Percentiles rank a stretch among this genome's conserved stretches.
These are phyloP conservation scores for Drechslera avenae DNA, from an alignment of 2,329 filamentous ascomycete genomes.

Conservation along the genomic window DNA sequence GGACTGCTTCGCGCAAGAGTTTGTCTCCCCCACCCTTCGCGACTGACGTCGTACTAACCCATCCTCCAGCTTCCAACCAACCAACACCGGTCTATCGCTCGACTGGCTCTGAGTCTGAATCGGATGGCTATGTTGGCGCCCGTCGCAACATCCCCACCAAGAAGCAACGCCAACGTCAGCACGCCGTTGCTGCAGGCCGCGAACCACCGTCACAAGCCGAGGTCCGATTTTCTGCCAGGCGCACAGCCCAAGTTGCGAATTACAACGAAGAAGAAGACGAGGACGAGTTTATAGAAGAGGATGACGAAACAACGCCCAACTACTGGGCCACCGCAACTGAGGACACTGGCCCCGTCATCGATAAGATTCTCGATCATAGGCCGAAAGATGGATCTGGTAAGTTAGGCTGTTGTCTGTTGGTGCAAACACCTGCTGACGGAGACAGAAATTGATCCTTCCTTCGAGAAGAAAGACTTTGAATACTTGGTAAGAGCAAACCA, in stretches of 20 bases:
- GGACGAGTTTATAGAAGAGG: conserved; percentile 62
- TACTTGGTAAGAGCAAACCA: conserved; percentile 61
- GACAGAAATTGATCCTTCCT: conserved; percentile 43
- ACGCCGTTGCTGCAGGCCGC: conserved; percentile 65
- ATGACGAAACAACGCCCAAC: conserved; percentile 68
- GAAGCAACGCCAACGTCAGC: conserved; percentile 74
- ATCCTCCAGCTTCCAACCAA: conserved; percentile 59
- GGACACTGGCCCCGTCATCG: conserved; percentile 83
- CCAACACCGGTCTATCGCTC: conserved; percentile 55
- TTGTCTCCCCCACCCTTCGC: conserved; percentile 41
- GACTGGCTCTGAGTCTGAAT: conserved; percentile 67
- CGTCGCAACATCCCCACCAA: conserved; percentile 70
- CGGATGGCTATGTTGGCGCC: conserved; percentile 76
- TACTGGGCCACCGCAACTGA: conserved; percentile 74
- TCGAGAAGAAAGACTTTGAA: conserved; percentile 78
- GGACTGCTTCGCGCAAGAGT: conserved; percentile 69
- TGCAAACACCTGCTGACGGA: conserved; percentile 23
- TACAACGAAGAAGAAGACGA: conserved; percentile 70
- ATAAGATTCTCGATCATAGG: conserved; percentile 87
- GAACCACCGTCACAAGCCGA: conserved; percentile 72
- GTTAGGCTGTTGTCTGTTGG: conserved; percentile 6
- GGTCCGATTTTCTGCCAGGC: conserved; percentile 88
- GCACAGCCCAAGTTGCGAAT: conserved; percentile 74
- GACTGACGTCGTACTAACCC: conserved; percentile 50
- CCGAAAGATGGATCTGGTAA: conserved; percentile 66